A percentile compares a stretch with the other conserved stretches of the same genome.
phyloP scores from a whole-genome alignment of 2,329 filamentous ascomycete species.

The Blastomyces parvus region DNA sequence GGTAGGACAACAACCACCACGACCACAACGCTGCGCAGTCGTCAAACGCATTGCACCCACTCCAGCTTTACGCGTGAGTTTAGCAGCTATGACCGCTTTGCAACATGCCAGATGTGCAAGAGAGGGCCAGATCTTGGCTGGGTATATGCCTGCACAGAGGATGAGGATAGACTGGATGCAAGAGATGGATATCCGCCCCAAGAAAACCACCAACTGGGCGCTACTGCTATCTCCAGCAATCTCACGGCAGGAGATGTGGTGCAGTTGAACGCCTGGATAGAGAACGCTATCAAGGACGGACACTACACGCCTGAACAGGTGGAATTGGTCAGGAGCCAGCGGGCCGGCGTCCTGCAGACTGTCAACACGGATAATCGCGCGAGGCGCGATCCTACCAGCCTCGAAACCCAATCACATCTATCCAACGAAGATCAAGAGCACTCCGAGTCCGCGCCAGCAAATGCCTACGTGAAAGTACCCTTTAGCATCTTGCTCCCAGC shows the following conservation, averaged over 20 bases:
- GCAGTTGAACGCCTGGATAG: slow-evolving; percentile 32
- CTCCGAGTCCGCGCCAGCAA: not conserved
- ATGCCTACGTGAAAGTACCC: not conserved
- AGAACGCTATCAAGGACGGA: slow-evolving; percentile 34
- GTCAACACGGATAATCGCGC: slow-evolving; percentile 9
- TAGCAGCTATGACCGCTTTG: slow-evolving; percentile 33
- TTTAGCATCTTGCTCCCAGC: not conserved
- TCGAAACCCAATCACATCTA: not conserved
- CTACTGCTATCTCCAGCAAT: slow-evolving; percentile 6
- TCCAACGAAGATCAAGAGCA: not conserved
- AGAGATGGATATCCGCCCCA: slow-evolving; percentile 19
- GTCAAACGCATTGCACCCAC: slow-evolving; percentile 51
- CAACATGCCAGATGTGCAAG: slow-evolving; percentile 51
- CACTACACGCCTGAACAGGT: slow-evolving; percentile 37
- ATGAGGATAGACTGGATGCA: slow-evolving; percentile 42
- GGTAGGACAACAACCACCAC: not conserved
- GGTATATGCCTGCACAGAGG: slow-evolving; percentile 64
- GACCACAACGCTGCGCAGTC: slow-evolving; percentile 6
- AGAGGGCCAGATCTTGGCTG: slow-evolving; percentile 53
- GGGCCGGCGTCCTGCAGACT: slow-evolving; percentile 22
- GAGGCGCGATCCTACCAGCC: not conserved
- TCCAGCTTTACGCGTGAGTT: slow-evolving; percentile 57
- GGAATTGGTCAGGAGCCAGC: slow-evolving; percentile 35
- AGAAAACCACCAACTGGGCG: slow-evolving; percentile 15
- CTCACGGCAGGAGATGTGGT: slow-evolving; percentile 9